Base-by-base conservation (phyloP, 768 basidiomycete species). In the Hortiboletus flavorubellus region DNA sequence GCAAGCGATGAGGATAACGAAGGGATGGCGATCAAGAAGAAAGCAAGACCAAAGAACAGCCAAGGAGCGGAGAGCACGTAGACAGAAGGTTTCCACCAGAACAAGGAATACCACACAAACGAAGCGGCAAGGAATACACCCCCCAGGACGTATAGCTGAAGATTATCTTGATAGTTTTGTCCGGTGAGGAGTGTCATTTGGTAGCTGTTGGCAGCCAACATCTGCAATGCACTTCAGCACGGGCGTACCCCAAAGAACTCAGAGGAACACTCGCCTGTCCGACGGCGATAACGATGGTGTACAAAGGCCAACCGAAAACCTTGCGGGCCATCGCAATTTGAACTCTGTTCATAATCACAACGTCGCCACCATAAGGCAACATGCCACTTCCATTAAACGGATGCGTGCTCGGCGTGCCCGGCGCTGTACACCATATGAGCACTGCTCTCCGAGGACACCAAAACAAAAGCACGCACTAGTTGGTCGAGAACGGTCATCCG, bases 141-240 rank as follows among this genome's bases (percentile, higher is more conserved):
- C 39, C 92, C 88, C n/a, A 97, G 83, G 46, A 96, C 91, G 66
- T 96, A 97, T 9, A 95, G 80, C 64, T 94, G 90, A 26, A 91
- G 58, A 61, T 88, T 78, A 58, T 85, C 80, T 68, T 91, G 84
- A 73, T 85, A 91, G 62, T 92, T 93, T 63, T 87, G 84, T 49
- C 94, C 94, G 18, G 89, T 87, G 18, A 96, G 78, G 35, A 97
- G 74, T 16, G 93, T 95, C 65, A 96, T 89, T 73, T 97, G 94
- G 83, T 95, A 97, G 65, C 93, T 95, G 31, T 91, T 93, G 4
- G 92, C 92, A 53, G 87, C 85, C 59, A 93, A 73, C 88, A 93
- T 92, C 82, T 88, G 26, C 14, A 35, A 55, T 40, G 26, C 26
- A 18, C 33, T 35, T 64, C 35, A 60, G 54, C 21, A 49, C 37